Percentiles rank a stretch among this genome's conserved stretches.
Conservation (phyloP, 768 basidiomycete species). For the Serpula lacrymans region DNA sequence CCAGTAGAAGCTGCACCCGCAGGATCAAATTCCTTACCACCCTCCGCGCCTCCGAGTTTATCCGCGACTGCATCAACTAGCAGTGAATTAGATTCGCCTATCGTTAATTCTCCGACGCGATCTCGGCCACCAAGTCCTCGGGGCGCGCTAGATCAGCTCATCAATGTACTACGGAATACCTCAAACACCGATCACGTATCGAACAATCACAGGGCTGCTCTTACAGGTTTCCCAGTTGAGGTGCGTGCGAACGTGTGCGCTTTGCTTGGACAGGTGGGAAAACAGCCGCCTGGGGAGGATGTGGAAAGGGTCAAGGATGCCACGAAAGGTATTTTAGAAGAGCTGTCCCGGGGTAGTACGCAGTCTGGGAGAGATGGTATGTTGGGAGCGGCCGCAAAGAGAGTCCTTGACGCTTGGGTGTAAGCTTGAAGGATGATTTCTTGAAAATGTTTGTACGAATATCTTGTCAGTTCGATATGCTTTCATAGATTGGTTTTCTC, state of each 20-base stretch:
- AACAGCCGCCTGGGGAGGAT: constrained; percentile 46
- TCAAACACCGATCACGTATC: constrained; percentile 19
- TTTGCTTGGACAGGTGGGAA: constrained; percentile 61
- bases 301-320: constrained; percentile 48
- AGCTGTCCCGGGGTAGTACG: constrained; percentile 35
- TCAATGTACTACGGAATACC: constrained; percentile 54
- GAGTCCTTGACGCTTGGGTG: constrained; percentile 40
- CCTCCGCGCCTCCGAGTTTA: constrained; percentile 30
- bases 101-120: constrained; percentile 38
- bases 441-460: background rate
- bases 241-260: constrained; percentile 75
- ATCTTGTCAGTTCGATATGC: background rate
- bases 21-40: constrained; percentile 24
- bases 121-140: constrained; percentile 42
- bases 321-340: constrained; percentile 48
- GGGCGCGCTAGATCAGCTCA: constrained; percentile 66
- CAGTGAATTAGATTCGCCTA: constrained; percentile 47
- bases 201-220: constrained; percentile 37
- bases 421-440: too few species aligned
- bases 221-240: constrained; percentile 62
- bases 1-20: constrained; percentile 36
- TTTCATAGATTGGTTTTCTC: background rate
- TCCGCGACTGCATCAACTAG: constrained; percentile 38
- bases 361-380: constrained; percentile 33
- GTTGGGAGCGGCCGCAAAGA: constrained; percentile 37